Evolutionary conservation across 2,329 filamentous ascomycete genomes (phyloP).

Genomic region (Aspergillus novoparasiticus): DNA sequence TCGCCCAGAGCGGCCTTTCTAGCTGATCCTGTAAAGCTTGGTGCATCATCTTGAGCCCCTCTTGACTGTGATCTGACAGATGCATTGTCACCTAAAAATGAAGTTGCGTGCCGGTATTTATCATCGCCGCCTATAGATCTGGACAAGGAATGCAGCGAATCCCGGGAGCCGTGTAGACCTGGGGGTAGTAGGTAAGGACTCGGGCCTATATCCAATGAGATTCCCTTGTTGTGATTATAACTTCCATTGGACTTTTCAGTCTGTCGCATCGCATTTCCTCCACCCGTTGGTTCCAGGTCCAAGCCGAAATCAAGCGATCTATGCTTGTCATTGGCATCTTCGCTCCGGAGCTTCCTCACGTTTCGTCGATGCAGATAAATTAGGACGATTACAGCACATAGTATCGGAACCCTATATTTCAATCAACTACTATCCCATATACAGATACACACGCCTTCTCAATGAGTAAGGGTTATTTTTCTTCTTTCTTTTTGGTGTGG

Average conservation of each 20-base stretch:
- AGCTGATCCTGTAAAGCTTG: constrained; percentile 56
- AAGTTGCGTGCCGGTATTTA: constrained; percentile 70
- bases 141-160: constrained; percentile 84
- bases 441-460: neutral
- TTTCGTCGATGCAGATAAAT: constrained; percentile 79
- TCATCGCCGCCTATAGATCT: constrained; percentile 77
- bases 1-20: constrained; percentile 43
- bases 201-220: constrained; percentile 67
- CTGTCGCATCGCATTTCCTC: constrained; percentile 59
- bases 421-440: constrained; percentile 25
- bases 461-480: neutral
- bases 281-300: constrained; percentile 51
- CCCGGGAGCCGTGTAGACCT: constrained; percentile 73
- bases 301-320: constrained; percentile 92
- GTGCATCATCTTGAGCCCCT: constrained; percentile 50
- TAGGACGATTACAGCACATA: constrained; percentile 66
- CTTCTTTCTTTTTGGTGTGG: neutral
- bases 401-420: constrained; percentile 69
- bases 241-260: constrained; percentile 42
- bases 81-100: constrained; percentile 53
- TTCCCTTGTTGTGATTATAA: constrained; percentile 48
- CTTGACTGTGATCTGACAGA: constrained; percentile 42
- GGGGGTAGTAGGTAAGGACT: constrained; percentile 91
- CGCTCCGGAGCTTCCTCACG: constrained; percentile 67
- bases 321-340: constrained; percentile 85